phyloP scores from a whole-genome alignment of 1,284 basidiomycete genomes.

The Moesziomyces sp. region DNA sequence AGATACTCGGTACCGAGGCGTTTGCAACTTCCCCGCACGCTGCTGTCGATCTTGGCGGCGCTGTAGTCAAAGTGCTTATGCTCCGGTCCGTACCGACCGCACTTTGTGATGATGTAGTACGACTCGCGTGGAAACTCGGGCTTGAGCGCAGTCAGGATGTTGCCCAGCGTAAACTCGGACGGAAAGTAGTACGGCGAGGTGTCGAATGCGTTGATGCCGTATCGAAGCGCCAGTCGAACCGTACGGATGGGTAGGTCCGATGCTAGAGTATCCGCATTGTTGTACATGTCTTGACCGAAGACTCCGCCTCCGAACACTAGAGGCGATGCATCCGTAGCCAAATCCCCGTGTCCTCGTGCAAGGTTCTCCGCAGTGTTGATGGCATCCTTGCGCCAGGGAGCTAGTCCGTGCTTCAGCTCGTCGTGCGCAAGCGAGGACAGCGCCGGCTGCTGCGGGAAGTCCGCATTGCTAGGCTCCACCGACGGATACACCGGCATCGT shows the following conservation, averaged over 20 bases:
- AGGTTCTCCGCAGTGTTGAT: slow-evolving; percentile 24
- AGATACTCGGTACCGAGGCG: slow-evolving; percentile 76
- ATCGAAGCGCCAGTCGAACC: slow-evolving; percentile 75
- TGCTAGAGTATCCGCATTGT: slow-evolving; percentile 39
- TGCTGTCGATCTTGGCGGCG: slow-evolving; percentile 76
- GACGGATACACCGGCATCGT: slow-evolving; percentile 50
- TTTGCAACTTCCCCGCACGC: slow-evolving; percentile 78
- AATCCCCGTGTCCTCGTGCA: slow-evolving; percentile 11
- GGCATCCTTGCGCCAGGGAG: slow-evolving; percentile 30
- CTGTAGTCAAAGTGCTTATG: slow-evolving; percentile 81
- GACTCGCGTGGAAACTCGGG: slow-evolving; percentile 68
- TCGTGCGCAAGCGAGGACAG: slow-evolving; percentile 33
- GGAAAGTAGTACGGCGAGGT: slow-evolving; percentile 83
- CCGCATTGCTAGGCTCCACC: slow-evolving; percentile 35
- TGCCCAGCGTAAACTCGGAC: slow-evolving; percentile 87
- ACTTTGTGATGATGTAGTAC: slow-evolving; percentile 78
- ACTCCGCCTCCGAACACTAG: slow-evolving; percentile 62
- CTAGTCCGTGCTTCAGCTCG: slow-evolving; percentile 31
- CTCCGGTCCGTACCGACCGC: slow-evolving; percentile 81
- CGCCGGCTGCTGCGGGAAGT: slow-evolving; percentile 39
- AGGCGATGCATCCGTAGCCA: slow-evolving; percentile 46
- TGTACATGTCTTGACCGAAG: slow-evolving; percentile 64
- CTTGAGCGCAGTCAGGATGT: slow-evolving; percentile 68
- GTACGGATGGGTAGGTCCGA: slow-evolving; percentile 53
- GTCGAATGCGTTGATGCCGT: slow-evolving; percentile 90